These are phyloP conservation scores for Arachis hypogaea DNA, from an alignment of 306 rosid species.

Conservation along the genomic window DNA sequence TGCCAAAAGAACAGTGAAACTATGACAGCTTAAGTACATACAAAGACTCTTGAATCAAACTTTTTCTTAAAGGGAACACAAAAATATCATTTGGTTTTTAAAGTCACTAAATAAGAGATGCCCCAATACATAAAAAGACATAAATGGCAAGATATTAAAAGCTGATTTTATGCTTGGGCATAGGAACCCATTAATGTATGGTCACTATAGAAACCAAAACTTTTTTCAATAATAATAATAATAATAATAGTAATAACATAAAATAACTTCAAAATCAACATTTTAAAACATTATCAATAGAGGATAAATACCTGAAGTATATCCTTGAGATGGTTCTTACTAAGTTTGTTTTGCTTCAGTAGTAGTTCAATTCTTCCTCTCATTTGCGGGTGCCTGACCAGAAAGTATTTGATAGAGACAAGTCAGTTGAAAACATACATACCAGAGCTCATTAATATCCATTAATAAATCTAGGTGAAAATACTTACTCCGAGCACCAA, in stretches of 20 bases:
- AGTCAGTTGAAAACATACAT: slow-evolving; percentile 20
- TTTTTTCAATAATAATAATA: background rate
- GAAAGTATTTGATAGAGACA: slow-evolving; percentile 23
- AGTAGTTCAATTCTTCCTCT: slow-evolving; percentile 88
- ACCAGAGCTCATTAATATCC: slow-evolving; percentile 24
- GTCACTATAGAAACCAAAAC: slow-evolving; percentile 10
- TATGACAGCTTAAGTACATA: background rate
- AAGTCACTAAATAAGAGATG: slow-evolving; percentile 14
- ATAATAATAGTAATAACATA: background rate
- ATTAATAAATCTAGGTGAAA: background rate
- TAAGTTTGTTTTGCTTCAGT: slow-evolving; percentile 88
- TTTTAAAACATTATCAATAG: background rate
- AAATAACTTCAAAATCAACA: background rate
- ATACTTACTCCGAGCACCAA: slow-evolving; percentile 95
- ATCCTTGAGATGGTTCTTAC: slow-evolving; percentile 66
- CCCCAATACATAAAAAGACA: slow-evolving; percentile 14
- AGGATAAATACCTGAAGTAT: slow-evolving; percentile 74
- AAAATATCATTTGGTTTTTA: background rate
- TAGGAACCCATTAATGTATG: slow-evolving; percentile 10
- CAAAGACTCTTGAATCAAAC: background rate
- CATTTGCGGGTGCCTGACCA: slow-evolving; percentile 75
- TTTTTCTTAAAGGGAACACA: background rate
- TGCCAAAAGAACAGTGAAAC: slow-evolving; percentile 4
- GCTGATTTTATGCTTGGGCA: slow-evolving; percentile 16
- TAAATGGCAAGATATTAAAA: slow-evolving; percentile 12